Evolutionary conservation across 768 basidiomycete genomes (phyloP).

Genomic region (Pulveroboletus sp.): DNA sequence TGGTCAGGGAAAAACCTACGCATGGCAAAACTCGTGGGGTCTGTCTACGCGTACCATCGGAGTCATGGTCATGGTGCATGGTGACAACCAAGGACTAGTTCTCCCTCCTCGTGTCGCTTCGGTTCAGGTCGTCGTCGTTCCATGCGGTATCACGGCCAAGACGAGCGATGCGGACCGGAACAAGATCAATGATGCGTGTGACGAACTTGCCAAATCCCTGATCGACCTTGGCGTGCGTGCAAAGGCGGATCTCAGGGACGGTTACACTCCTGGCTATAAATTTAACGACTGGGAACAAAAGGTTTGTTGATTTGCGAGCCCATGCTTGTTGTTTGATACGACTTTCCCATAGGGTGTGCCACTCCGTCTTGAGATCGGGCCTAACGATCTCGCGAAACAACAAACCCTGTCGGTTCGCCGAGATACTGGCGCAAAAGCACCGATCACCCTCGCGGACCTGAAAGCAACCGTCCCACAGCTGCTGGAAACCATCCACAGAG

Average conservation of each 20-base stretch:
- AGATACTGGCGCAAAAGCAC: conserved; percentile 59
- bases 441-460: conserved; percentile 50
- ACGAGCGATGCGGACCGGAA: conserved; percentile 62
- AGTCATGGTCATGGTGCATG: conserved; percentile 99
- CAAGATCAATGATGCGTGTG: conserved; percentile 72
- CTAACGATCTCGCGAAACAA: conserved; percentile 79
- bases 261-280: conserved; percentile 97
- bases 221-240: conserved; percentile 73
- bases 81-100: conserved; percentile 95
- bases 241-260: conserved; percentile 89
- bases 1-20: conserved; percentile 66
- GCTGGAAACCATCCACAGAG: conserved; percentile 81
- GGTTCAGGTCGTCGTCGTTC: conserved; percentile 87
- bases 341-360: conserved; percentile 78
- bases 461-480: conserved; percentile 51
- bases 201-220: conserved; percentile 69
- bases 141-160: conserved; percentile 91
- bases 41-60: conserved; percentile 94
- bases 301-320: too few species aligned
- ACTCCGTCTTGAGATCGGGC: conserved; percentile 94
- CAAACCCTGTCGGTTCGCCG: conserved; percentile 85
- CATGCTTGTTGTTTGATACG: too few species aligned
- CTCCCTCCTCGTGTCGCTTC: conserved; percentile 96
- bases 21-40: conserved; percentile 99
- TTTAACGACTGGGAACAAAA: conserved; percentile 99